phyloP scores from a whole-genome alignment of 805 yeast genomes.

The Kazachstania taianensis region DNA sequence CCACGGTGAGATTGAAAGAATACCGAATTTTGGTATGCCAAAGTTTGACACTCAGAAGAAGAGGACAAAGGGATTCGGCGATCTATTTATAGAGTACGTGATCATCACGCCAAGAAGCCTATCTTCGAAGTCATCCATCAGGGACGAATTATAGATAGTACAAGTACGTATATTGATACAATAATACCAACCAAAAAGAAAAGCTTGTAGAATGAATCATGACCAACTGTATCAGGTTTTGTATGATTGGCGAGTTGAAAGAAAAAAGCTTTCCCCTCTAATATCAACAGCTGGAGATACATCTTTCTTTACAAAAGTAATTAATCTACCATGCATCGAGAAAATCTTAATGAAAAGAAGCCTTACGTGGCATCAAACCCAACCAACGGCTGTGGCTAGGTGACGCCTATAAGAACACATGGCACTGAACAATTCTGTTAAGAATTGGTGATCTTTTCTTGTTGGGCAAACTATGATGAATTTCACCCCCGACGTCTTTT shows the following conservation, averaged over 20 bases:
- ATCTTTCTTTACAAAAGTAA: slow-evolving; percentile 17
- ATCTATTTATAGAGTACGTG: slow-evolving; percentile 40
- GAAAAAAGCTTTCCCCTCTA: slow-evolving; percentile 26
- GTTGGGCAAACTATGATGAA: too few species aligned
- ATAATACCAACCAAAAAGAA: slow-evolving; percentile 5
- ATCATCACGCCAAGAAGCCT: slow-evolving; percentile 34
- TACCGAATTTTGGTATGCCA: slow-evolving; percentile 86
- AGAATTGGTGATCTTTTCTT: too few species aligned
- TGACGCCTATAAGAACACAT: slow-evolving; percentile 29
- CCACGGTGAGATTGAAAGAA: slow-evolving; percentile 61
- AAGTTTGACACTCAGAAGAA: slow-evolving; percentile 16
- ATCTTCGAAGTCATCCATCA: slow-evolving; percentile 4
- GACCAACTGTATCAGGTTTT: slow-evolving; percentile 31
- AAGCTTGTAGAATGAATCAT: slow-evolving; percentile 26
- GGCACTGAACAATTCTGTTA: too few species aligned
- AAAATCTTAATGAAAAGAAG: too few species aligned
- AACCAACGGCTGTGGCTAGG: slow-evolving; percentile 4
- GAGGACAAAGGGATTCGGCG: slow-evolving; percentile 39
- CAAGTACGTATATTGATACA: neutral
- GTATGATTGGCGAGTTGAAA: slow-evolving; percentile 14
- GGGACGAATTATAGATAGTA: slow-evolving; percentile 23
- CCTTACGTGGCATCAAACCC: slow-evolving; percentile 21
- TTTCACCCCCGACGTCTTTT: too few species aligned
- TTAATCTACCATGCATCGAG: slow-evolving; percentile 23
- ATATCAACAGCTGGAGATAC: slow-evolving; percentile 32